Percentiles rank a stretch among this genome's conserved stretches.
These are phyloP conservation scores for Pinus taeda DNA, from an alignment of 75 land plant species.

Conservation along the genomic window DNA sequence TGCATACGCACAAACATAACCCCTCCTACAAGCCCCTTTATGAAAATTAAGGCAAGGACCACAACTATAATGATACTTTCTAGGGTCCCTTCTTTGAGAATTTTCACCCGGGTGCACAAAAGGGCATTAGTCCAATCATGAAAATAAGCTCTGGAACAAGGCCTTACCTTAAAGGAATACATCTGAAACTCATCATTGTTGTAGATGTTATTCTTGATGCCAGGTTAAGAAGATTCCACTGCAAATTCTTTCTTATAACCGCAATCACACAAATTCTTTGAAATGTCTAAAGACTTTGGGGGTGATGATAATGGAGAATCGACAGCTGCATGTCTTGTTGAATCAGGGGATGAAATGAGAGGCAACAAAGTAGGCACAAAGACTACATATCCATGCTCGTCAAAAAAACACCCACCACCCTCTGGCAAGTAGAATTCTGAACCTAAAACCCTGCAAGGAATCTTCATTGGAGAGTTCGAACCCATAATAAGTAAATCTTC, in stretches of 20 bases:
- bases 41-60: slow-evolving; percentile 83
- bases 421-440: no score
- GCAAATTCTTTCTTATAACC: slow-evolving; percentile 67
- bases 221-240: slow-evolving; percentile 63
- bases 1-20: slow-evolving; percentile 79
- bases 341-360: no score
- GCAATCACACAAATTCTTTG: not conserved
- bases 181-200: slow-evolving; percentile 79
- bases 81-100: slow-evolving; percentile 67
- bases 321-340: no score
- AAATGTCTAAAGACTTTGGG: slow-evolving; percentile 5
- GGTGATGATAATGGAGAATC: no score
- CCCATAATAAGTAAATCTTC: no score
- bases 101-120: slow-evolving; percentile 90
- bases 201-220: slow-evolving; percentile 74
- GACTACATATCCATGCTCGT: no score
- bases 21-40: slow-evolving; percentile 65
- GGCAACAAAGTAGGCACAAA: no score
- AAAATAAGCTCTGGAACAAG: slow-evolving; percentile 73
- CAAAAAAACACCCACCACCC: no score
- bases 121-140: slow-evolving; percentile 93
- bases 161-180: slow-evolving; percentile 78
- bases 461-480: no score
- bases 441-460: no score
- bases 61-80: slow-evolving; percentile 71